These are phyloP conservation scores for Nigrospora oryzae DNA, from an alignment of 2,329 filamentous ascomycete genomes.

Conservation along the genomic window DNA sequence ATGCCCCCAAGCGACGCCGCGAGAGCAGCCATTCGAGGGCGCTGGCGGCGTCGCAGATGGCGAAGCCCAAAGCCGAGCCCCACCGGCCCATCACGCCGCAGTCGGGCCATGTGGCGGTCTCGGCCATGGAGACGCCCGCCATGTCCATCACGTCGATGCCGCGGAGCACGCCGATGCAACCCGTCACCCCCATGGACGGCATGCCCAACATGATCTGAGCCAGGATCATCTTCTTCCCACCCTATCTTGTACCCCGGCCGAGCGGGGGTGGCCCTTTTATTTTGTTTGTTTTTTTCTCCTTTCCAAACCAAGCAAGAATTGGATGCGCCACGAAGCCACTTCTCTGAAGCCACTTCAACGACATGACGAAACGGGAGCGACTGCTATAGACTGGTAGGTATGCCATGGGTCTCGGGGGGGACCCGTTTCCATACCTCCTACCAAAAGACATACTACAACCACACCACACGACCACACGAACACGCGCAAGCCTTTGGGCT, in stretches of 20 bases:
- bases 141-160: constrained; percentile 17
- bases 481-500: too few species aligned
- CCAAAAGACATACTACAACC: background rate
- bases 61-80: constrained; percentile 39
- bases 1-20: constrained; percentile 58
- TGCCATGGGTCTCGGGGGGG: constrained; percentile 1
- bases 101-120: constrained; percentile 24
- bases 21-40: constrained; percentile 47
- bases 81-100: constrained; percentile 34
- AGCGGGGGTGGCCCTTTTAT: constrained; percentile 1
- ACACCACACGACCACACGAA: background rate
- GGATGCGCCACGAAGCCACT: constrained; percentile 17
- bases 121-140: constrained; percentile 29
- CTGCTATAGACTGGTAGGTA: constrained; percentile 17
- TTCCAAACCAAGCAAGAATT: constrained; percentile 7
- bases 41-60: constrained; percentile 30
- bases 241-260: too few species aligned
- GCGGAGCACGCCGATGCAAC: constrained; percentile 18
- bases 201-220: constrained; percentile 38
- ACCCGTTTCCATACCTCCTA: background rate
- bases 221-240: constrained; percentile 1
- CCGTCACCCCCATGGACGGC: constrained; percentile 27
- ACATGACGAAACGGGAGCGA: constrained; percentile 11
- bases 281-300: constrained; percentile 12
- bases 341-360: constrained; percentile 11